Evolutionary conservation across 208 protist genomes (phyloP), one percentile per base, ranked within the genome.

Genomic region (Tetramitus jugosus): DNA sequence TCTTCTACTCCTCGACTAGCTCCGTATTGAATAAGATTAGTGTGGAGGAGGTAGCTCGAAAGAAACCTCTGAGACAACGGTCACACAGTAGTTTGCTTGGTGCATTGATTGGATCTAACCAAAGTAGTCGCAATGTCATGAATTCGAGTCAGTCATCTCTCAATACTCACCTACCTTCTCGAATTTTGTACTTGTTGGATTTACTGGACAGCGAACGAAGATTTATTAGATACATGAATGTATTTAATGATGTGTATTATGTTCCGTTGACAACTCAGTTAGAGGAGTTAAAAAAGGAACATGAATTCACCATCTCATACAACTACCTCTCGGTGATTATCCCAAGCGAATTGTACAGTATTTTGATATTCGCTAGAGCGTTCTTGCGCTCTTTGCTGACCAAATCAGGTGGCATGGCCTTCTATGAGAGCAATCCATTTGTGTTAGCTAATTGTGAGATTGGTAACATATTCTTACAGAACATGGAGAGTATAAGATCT

Each of bases 221-320:
- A 74, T 74, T 53, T 52, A 17, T 74, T n/a, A 17, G 3, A 20
- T 17, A 74, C 26, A 17, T 74, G 26, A 74, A 74, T 74, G 39
- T 74, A 23, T 53, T 74, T 26, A 29, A 74, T 35, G 67, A 74
- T 39, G 37, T 74, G 10, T 43, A 43, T 37, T 53, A 35, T 37
- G 37, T 3, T n/a, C 67, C 67, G 17, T 23, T 74, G 23, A 56
- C 49, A 10, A 20, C 20, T 56, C 14, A 56, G 10, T 37, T 71
- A 13, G 29, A 53, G 39, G 43, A 14, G 26, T 45, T 3, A 33
- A 45, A 2, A n/a, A 74, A 33, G 7, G 26, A 13, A 35, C 2
- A n/a, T 1, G 42, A 74, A 14, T 49, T 53, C 29, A 39, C 13
- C 26, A 53, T 74, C 39, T 35, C 42, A 53, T 17, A 1, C 0